These are phyloP conservation scores for Arthrobotrys sinensis DNA, from an alignment of 2,329 filamentous ascomycete genomes.

Conservation along the genomic window DNA sequence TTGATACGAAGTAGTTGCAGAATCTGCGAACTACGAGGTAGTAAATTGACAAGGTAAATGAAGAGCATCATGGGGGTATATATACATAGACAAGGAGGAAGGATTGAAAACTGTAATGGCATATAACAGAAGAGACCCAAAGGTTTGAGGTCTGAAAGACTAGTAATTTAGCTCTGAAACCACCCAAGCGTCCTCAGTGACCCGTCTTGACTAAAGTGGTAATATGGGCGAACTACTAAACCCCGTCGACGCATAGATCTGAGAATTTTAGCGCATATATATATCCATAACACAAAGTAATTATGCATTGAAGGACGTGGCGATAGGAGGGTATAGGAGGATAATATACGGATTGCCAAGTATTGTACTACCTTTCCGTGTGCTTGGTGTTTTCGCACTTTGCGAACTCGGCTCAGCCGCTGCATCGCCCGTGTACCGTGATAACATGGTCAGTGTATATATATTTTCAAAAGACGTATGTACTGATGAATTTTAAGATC, in stretches of 20 bases:
- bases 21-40: not conserved
- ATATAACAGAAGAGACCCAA: no score
- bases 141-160: not conserved
- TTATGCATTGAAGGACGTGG: not conserved
- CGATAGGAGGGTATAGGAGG: not conserved
- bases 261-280: not conserved
- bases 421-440: not conserved
- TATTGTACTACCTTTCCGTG: not conserved
- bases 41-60: not conserved
- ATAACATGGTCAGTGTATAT: not conserved
- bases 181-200: not conserved
- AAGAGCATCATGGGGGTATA: not conserved
- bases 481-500: no score
- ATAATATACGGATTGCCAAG: not conserved
- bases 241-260: not conserved
- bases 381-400: not conserved
- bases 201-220: not conserved
- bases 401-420: not conserved
- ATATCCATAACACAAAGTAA: not conserved
- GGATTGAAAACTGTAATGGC: no score
- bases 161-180: no score
- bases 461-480: no score
- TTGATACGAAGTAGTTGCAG: not conserved
- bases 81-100: not conserved
- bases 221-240: conserved; percentile 2